Percentiles rank a stretch among this genome's conserved stretches.
These are phyloP conservation scores for Pythium chondricola DNA, from an alignment of 352 stramenopile species.

Conservation along the genomic window DNA sequence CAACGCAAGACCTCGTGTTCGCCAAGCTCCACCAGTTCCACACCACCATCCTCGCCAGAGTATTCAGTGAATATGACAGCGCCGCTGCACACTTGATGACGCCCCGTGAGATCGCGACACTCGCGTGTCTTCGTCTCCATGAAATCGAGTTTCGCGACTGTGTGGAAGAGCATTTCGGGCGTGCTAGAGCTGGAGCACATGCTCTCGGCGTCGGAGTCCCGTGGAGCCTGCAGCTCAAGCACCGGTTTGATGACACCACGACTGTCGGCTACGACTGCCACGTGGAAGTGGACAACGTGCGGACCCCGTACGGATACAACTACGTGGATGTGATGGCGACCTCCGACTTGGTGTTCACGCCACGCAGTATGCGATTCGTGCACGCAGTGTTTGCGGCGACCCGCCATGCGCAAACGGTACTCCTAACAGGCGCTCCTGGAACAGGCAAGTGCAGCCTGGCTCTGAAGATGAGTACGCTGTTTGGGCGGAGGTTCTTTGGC, in stretches of 20 bases:
- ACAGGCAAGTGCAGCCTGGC: slow-evolving; percentile 34
- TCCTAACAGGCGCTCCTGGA: slow-evolving; percentile 1
- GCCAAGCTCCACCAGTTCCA: slow-evolving; percentile 10
- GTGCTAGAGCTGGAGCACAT: background rate
- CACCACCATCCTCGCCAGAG: background rate
- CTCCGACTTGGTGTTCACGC: slow-evolving; percentile 29
- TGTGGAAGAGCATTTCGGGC: slow-evolving; percentile 24
- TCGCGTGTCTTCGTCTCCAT: slow-evolving; percentile 32
- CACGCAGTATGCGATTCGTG: slow-evolving; percentile 38
- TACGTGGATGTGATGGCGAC: slow-evolving; percentile 27
- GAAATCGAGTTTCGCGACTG: slow-evolving; percentile 52
- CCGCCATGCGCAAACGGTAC: slow-evolving; percentile 22
- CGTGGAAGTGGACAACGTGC: slow-evolving; percentile 42
- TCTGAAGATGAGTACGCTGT: slow-evolving; percentile 32
- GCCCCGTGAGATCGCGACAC: slow-evolving; percentile 21
- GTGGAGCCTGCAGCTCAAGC: slow-evolving; percentile 56
- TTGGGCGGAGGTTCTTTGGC: slow-evolving; percentile 42
- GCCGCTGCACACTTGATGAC: background rate
- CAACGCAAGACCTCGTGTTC: background rate
- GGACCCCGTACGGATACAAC: slow-evolving; percentile 60
- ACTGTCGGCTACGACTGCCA: slow-evolving; percentile 60
- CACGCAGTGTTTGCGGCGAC: slow-evolving; percentile 47
- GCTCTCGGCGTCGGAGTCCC: slow-evolving; percentile 12
- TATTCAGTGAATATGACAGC: background rate
- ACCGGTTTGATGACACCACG: slow-evolving; percentile 49